Conservation (phyloP, 2,329 filamentous ascomycete species). For the Xylaria sp. region DNA sequence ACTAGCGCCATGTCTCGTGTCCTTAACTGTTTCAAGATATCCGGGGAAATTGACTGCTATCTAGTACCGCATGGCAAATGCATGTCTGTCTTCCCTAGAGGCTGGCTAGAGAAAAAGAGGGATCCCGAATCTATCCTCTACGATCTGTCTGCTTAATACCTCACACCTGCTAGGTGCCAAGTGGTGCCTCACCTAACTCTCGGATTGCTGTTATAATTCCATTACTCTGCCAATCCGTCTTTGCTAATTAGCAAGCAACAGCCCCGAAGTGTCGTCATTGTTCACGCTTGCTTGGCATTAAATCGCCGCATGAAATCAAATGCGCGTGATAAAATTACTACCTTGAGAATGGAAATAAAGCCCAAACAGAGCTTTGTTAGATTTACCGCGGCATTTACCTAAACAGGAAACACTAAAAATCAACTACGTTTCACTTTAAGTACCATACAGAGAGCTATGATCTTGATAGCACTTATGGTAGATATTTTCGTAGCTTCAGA, state of each 20-base stretch:
- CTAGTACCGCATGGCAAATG: background rate
- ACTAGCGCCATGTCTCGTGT: background rate
- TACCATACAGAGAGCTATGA: background rate
- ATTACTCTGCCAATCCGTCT: background rate
- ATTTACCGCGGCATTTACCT: constrained; percentile 24
- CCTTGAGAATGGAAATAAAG: background rate
- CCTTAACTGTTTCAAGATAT: background rate
- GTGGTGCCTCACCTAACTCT: background rate
- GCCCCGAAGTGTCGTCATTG: constrained; percentile 16
- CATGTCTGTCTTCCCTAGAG: background rate
- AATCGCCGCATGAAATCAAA: background rate
- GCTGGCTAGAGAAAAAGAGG: background rate
- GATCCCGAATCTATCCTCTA: too few species aligned
- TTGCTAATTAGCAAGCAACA: background rate
- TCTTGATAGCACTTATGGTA: background rate
- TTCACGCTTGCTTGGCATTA: constrained; percentile 11
- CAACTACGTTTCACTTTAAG: background rate
- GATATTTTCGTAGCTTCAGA: background rate
- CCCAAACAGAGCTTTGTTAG: background rate
- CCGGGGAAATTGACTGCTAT: constrained; percentile 11
- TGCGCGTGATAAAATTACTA: background rate
- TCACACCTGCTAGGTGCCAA: too few species aligned
- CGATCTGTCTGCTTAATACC: too few species aligned
- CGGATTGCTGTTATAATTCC: background rate
- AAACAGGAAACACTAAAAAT: background rate